phyloP scores from a whole-genome alignment of 2,329 filamentous ascomycete species.

The Verticillium tricorpus region DNA sequence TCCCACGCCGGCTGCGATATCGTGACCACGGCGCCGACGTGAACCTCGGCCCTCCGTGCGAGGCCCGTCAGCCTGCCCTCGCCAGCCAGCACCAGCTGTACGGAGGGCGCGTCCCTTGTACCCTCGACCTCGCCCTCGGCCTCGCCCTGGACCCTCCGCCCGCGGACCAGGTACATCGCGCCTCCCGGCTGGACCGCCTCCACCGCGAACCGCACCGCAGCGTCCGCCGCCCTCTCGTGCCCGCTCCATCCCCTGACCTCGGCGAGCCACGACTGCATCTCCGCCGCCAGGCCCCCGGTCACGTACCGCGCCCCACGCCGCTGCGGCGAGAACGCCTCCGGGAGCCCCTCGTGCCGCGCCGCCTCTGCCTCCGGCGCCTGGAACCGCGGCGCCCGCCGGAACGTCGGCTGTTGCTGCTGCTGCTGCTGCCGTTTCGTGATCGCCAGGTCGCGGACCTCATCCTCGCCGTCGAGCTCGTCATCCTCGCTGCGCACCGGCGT shows the following conservation, averaged over 20 bases:
- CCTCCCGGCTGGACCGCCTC: slow-evolving; percentile 24
- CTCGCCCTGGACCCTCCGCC: slow-evolving; percentile 8
- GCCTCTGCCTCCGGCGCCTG: slow-evolving; percentile 22
- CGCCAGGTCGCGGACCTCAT: slow-evolving; percentile 12
- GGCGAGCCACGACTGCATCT: slow-evolving; percentile 35
- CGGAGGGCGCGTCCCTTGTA: background rate
- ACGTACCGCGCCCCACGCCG: slow-evolving; percentile 28
- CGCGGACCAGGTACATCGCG: slow-evolving; percentile 28
- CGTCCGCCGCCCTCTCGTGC: slow-evolving; percentile 6
- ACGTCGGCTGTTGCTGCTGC: slow-evolving; percentile 32
- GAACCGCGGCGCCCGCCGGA: slow-evolving; percentile 34
- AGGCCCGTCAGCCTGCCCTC: slow-evolving; percentile 31
- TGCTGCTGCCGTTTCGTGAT: slow-evolving; percentile 18
- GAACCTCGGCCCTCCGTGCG: slow-evolving; percentile 21
- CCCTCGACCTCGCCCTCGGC: slow-evolving; percentile 1
- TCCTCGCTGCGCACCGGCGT: slow-evolving; percentile 3
- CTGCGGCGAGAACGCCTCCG: slow-evolving; percentile 28
- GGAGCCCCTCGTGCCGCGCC: slow-evolving; percentile 16
- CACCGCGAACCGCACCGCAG: slow-evolving; percentile 20
- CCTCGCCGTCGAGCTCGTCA: background rate
- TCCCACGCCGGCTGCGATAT: slow-evolving; percentile 34
- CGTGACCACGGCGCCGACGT: slow-evolving; percentile 23
- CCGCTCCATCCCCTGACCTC: slow-evolving; percentile 31
- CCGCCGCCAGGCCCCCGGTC: slow-evolving; percentile 30
- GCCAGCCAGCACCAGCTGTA: slow-evolving; percentile 30